Base-by-base conservation (phyloP, 2,329 filamentous ascomycete species). In the Aspergillus pseudoglaucus region DNA sequence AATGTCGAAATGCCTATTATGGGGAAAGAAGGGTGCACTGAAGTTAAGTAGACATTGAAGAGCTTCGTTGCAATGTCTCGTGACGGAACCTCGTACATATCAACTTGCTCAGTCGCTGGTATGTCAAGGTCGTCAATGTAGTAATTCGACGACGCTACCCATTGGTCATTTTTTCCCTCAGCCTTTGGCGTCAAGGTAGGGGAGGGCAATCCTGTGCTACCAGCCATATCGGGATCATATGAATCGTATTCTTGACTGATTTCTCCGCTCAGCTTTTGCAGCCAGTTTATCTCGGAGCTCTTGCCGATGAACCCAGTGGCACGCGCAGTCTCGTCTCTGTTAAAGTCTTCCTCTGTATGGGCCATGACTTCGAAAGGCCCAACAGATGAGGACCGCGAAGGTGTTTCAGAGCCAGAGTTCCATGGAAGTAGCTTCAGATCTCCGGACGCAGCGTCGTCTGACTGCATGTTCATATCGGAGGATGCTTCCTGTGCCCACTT, bases 241-340 rank as follows among this genome's bases (percentile, higher is more conserved):
- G 49, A 43, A 15, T 60, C 58, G n/a, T 46, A 54, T 44, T 62
- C 58, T 30, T 45, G 51, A 32, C 58, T 58, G 43, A 67, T 61
- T 51, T 68, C 60, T 48, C 65, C 64, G 32, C 54, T 60, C 8
- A 74, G 53, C 17, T 58, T 64, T 39, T 73, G 70, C 7, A 74
- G 57, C 72, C 72, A 75, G 30, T 60, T 64, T n/a, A 73, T 64
- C 41, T 73, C 71, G 0, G 71, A 74, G 48, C 68, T 71, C 49
- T 67, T 70, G 7, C 72, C 72, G 53, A 72, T 68, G 47, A 67
- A 74, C 0, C 71, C 68, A 4, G 67, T 72, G 7, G 65, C 62
- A 32, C 66, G 61, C n/a, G 67, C 59, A 14, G 57, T 54, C 32
- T 69, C 65, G 35, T 68, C 64, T 47, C 60, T 60, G 33, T 69